phyloP scores from a whole-genome alignment of 176 grass and related monocot genomes.

The Pharus latifolius region DNA sequence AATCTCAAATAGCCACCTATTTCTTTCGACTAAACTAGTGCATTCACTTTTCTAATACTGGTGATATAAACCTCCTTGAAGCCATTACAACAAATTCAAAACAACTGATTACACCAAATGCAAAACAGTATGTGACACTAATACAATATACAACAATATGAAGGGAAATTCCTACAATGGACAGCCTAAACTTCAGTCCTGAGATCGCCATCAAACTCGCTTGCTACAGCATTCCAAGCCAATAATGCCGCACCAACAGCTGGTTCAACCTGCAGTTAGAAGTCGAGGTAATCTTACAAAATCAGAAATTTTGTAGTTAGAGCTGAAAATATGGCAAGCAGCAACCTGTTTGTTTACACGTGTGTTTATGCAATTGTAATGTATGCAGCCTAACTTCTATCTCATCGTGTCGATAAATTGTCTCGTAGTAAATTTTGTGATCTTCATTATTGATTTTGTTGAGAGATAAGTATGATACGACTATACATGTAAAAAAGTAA shows the following conservation, averaged over 20 bases:
- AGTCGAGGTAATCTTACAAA: not conserved
- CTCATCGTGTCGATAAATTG: not conserved
- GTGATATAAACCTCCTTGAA: not conserved
- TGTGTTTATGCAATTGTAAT: not conserved
- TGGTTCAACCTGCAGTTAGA: constrained; percentile 58
- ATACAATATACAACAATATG: constrained; percentile 23
- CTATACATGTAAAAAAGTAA: no score
- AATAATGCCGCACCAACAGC: constrained; percentile 66
- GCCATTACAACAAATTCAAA: constrained; percentile 20
- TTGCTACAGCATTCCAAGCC: constrained; percentile 50
- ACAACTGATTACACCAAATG: constrained; percentile 19
- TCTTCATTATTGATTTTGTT: no score
- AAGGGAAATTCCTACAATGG: not conserved
- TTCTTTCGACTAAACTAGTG: constrained; percentile 8
- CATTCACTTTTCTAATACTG: not conserved
- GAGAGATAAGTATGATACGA: no score
- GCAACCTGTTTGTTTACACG: not conserved
- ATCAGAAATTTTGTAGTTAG: not conserved
- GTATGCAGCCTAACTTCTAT: not conserved
- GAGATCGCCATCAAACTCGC: constrained; percentile 23
- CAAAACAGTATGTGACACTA: constrained; percentile 18
- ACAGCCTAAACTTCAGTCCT: constrained; percentile 3
- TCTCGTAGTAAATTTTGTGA: no score
- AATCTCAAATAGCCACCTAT: not conserved
- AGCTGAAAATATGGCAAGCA: not conserved